These are phyloP conservation scores for Botrytis tulipae DNA, from an alignment of 2,329 filamentous ascomycete genomes.

Conservation along the genomic window DNA sequence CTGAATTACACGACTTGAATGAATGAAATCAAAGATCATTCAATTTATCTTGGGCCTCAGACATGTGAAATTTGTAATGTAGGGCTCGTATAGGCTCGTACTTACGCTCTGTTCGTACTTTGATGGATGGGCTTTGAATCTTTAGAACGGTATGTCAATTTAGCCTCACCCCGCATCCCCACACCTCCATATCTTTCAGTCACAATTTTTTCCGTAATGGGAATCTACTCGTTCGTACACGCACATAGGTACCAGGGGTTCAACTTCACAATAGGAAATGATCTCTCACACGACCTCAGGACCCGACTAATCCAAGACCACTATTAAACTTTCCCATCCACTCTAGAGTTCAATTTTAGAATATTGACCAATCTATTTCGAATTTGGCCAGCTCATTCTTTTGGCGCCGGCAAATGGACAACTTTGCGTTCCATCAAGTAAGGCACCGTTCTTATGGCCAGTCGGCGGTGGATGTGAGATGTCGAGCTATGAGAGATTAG, in stretches of 20 bases:
- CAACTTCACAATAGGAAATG: neutral
- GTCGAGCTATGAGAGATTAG: neutral
- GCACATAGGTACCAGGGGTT: constrained; percentile 5
- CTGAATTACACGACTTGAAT: neutral
- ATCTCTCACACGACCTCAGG: neutral
- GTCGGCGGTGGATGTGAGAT: neutral
- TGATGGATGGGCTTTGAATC: neutral
- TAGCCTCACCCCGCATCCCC: neutral
- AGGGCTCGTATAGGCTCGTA: neutral
- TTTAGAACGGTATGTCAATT: neutral
- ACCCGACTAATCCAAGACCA: neutral
- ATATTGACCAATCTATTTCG: neutral
- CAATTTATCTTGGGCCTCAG: neutral
- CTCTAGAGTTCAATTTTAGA: neutral
- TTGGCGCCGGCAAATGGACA: neutral
- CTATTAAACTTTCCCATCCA: neutral
- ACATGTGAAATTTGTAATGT: neutral
- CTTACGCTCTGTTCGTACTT: neutral
- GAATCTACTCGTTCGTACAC: neutral
- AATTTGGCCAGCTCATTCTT: neutral
- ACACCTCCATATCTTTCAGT: neutral
- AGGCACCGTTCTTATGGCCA: neutral
- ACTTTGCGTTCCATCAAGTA: neutral
- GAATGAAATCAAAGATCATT: neutral
- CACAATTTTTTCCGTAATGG: neutral